Conservation (phyloP, 495 filamentous ascomycete genomes). For the Lasiosphaeris hirsuta region DNA sequence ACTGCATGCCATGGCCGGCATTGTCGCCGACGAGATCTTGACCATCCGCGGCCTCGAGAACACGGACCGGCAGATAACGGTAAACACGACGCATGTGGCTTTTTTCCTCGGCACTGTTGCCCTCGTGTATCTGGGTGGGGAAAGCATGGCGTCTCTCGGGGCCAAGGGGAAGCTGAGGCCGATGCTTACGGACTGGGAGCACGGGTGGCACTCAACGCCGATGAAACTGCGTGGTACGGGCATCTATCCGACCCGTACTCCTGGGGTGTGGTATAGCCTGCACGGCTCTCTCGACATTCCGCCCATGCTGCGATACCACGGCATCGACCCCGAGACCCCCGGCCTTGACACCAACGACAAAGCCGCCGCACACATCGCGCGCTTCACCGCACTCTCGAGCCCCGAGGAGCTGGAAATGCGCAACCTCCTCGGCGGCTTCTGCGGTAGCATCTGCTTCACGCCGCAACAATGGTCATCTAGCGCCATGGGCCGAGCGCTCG, state of each 20-base stretch:
- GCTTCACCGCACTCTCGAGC: background rate
- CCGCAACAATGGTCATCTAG: constrained; percentile 15
- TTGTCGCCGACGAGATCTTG: constrained; percentile 30
- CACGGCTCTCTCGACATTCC: constrained; percentile 22
- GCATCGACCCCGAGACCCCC: constrained; percentile 19
- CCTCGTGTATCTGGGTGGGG: constrained; percentile 12
- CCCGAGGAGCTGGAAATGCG: constrained; percentile 24
- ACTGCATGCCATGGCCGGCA: constrained; percentile 28
- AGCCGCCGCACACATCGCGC: constrained; percentile 22
- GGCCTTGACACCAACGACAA: constrained; percentile 16
- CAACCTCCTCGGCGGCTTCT: constrained; percentile 24
- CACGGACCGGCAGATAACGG: constrained; percentile 6
- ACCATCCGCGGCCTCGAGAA: constrained; percentile 13
- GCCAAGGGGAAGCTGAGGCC: constrained; percentile 4
- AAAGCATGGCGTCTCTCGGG: constrained; percentile 2
- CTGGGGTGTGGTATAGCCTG: constrained; percentile 23
- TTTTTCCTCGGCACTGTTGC: constrained; percentile 22
- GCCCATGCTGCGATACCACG: constrained; percentile 19
- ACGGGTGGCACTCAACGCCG: constrained; percentile 12
- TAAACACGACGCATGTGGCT: constrained; percentile 27
- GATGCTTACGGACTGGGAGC: constrained; percentile 20
- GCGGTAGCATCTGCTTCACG: constrained; percentile 29
- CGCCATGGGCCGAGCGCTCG: constrained; percentile 24
- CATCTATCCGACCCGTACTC: constrained; percentile 23
- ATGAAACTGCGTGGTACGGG: constrained; percentile 16